These are phyloP conservation scores for Hansenula sp. DNA, from an alignment of 1,139 yeast genomes.

Conservation along the genomic window DNA sequence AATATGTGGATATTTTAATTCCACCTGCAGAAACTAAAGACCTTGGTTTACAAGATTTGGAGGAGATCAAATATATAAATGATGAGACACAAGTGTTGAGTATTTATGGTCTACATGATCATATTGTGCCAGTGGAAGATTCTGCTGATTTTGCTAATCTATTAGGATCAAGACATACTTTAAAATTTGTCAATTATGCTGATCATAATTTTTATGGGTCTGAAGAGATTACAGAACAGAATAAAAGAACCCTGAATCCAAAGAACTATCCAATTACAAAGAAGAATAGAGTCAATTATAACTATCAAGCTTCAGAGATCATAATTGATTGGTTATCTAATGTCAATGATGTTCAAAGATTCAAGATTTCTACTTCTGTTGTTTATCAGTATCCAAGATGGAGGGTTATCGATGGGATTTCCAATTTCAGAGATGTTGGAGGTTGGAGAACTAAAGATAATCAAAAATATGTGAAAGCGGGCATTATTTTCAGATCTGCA, in stretches of 20 bases:
- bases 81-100: slow-evolving; percentile 53
- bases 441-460: slow-evolving; percentile 52
- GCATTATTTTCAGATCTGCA: slow-evolving; percentile 62
- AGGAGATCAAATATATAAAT: slow-evolving; percentile 38
- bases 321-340: slow-evolving; percentile 51
- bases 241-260: slow-evolving; percentile 33
- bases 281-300: slow-evolving; percentile 52
- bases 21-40: slow-evolving; percentile 52
- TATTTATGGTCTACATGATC: slow-evolving; percentile 69
- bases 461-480: slow-evolving; percentile 46
- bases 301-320: slow-evolving; percentile 47
- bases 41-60: slow-evolving; percentile 49
- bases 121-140: slow-evolving; percentile 62
- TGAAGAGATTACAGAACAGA: slow-evolving; percentile 29
- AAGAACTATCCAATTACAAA: slow-evolving; percentile 39
- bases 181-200: slow-evolving; percentile 60
- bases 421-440: slow-evolving; percentile 77
- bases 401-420: slow-evolving; percentile 62
- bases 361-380: slow-evolving; percentile 33
- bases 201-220: slow-evolving; percentile 78
- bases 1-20: slow-evolving; percentile 34
- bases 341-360: slow-evolving; percentile 48
- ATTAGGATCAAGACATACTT: slow-evolving; percentile 52
- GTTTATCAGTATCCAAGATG: slow-evolving; percentile 47
- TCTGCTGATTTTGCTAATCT: slow-evolving; percentile 53